These are phyloP conservation scores for Pulicaria dysenterica DNA, from an alignment of 129 eudicot genomes.

Conservation along the genomic window DNA sequence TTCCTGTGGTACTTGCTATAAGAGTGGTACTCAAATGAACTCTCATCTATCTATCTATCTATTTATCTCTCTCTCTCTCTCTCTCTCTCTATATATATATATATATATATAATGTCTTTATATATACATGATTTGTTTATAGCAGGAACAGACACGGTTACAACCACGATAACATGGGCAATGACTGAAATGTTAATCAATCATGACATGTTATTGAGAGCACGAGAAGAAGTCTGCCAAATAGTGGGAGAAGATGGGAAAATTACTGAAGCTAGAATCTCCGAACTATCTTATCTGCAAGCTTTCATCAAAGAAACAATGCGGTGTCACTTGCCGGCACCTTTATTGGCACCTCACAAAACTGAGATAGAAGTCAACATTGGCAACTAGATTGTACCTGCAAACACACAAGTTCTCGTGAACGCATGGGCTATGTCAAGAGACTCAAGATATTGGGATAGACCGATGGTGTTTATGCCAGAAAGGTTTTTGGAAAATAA, in stretches of 20 bases:
- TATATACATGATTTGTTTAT: conserved; percentile 38
- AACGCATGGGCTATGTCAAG: conserved; percentile 46
- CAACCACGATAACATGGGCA: conserved; percentile 47
- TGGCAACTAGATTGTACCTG: conserved; percentile 26
- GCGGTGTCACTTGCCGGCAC: conserved; percentile 38
- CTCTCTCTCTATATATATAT: no score
- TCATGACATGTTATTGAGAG: conserved; percentile 22
- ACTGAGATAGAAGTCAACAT: conserved; percentile 30
- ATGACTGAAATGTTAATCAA: conserved; percentile 40
- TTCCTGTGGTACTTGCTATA: no score
- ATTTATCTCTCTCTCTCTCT: no score
- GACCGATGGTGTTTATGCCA: conserved; percentile 29
- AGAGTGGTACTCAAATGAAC: no score
- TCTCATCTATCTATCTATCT: no score
- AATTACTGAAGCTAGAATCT: conserved; percentile 36
- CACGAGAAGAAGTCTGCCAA: conserved; percentile 37
- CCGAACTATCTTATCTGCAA: conserved; percentile 36
- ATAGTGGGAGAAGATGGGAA: conserved; percentile 26
- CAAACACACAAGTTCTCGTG: conserved; percentile 34
- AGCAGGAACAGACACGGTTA: conserved; percentile 49
- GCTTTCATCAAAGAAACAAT: conserved; percentile 43
- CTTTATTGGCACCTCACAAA: conserved; percentile 37
- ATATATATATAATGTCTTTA: no score
- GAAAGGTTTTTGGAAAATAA: conserved; percentile 40
- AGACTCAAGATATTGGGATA: conserved; percentile 39